These are phyloP conservation scores for Lentinula boryana DNA, from an alignment of 768 basidiomycete genomes.

Conservation along the genomic window DNA sequence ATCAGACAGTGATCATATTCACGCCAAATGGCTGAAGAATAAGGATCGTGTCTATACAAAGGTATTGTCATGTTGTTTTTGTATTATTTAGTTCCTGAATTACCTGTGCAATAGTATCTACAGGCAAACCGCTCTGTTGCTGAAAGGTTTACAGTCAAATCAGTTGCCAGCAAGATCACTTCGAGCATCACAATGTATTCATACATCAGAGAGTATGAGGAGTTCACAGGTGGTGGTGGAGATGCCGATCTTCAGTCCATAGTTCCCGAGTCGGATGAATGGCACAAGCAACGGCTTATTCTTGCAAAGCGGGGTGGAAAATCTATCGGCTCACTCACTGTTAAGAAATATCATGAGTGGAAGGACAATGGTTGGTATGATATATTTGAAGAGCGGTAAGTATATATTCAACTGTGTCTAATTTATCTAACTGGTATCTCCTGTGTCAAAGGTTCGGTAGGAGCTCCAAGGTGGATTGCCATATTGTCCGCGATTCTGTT, in stretches of 20 bases:
- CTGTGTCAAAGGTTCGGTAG: no score
- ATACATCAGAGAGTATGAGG: neutral
- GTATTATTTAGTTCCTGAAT: neutral
- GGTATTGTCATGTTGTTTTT: neutral
- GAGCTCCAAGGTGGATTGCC: no score
- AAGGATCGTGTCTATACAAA: neutral
- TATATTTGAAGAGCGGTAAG: no score
- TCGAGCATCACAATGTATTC: neutral
- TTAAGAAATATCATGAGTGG: no score
- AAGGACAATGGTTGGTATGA: no score
- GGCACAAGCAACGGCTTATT: no score
- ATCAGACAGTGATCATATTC: neutral
- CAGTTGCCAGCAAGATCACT: neutral
- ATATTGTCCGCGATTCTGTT: neutral
- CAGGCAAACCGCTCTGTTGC: neutral
- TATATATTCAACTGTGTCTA: no score
- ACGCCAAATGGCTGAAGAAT: neutral
- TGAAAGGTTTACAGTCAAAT: neutral
- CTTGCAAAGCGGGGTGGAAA: no score
- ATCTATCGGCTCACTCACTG: no score
- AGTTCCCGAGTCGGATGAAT: constrained; percentile 12
- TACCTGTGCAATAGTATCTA: neutral
- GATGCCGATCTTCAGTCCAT: constrained; percentile 21
- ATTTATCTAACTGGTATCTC: no score
- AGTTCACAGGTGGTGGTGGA: neutral